These are phyloP conservation scores for Mycena citricolor DNA, from an alignment of 1,284 basidiomycete genomes.

Conservation along the genomic window DNA sequence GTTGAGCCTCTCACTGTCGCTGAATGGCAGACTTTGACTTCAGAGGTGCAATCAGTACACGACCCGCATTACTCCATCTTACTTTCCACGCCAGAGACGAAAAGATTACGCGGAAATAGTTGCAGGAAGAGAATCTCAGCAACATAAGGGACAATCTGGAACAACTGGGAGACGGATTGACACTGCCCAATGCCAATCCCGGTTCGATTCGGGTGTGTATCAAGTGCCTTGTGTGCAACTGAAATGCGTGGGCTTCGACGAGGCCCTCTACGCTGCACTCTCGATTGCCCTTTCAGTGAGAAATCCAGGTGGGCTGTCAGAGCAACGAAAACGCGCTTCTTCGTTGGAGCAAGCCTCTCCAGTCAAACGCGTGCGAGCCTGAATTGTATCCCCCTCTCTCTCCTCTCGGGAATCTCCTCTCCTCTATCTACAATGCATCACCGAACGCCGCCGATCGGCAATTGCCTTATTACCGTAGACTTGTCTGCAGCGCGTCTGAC, in stretches of 20 bases:
- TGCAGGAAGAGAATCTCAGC: constrained; percentile 32
- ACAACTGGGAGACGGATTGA: constrained; percentile 34
- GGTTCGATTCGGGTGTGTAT: constrained; percentile 42
- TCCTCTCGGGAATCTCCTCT: no score
- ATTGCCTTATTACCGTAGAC: no score
- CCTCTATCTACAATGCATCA: no score
- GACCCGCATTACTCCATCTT: background rate
- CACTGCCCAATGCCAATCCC: constrained; percentile 15
- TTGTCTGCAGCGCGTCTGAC: no score
- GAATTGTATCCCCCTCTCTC: no score
- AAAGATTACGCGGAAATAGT: constrained; percentile 35
- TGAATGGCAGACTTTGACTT: constrained; percentile 41
- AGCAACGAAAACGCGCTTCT: no score
- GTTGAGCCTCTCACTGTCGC: constrained; percentile 34
- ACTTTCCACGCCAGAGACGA: constrained; percentile 31
- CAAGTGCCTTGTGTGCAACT: constrained; percentile 47
- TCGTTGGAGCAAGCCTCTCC: no score
- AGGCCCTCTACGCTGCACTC: constrained; percentile 36
- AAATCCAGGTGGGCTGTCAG: no score
- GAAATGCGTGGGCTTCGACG: constrained; percentile 43
- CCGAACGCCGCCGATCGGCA: no score
- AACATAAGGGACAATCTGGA: constrained; percentile 30
- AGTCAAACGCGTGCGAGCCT: no score
- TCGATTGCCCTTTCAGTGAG: constrained; percentile 18
- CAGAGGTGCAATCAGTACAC: constrained; percentile 28